A percentile compares a stretch with the other conserved stretches of the same genome.
These are phyloP conservation scores for Hymenoscyphus salicellus DNA, from an alignment of 2,329 filamentous ascomycete genomes.

Conservation along the genomic window DNA sequence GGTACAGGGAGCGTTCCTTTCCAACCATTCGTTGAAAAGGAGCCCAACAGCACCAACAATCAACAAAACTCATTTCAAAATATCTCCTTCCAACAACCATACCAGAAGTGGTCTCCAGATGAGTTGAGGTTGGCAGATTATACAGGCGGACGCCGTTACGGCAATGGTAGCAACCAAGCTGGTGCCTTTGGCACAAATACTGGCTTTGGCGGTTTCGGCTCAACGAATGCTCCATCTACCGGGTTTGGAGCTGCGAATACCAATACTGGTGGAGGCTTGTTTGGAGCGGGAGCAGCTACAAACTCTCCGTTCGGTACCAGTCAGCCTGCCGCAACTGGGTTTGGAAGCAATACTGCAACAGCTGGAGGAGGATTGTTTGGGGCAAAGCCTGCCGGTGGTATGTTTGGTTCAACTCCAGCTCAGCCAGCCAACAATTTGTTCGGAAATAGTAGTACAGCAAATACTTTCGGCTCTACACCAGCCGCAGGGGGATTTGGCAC, in stretches of 20 bases:
- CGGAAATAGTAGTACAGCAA: slow-evolving; percentile 25
- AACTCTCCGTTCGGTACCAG: slow-evolving; percentile 46
- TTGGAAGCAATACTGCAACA: slow-evolving; percentile 41
- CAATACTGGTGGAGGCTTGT: slow-evolving; percentile 38
- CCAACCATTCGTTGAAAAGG: slow-evolving; percentile 69
- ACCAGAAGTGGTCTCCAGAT: slow-evolving; percentile 88
- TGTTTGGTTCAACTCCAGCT: slow-evolving; percentile 40
- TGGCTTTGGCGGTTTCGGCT: slow-evolving; percentile 40
- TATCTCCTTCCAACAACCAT: slow-evolving; percentile 73
- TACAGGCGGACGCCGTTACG: slow-evolving; percentile 76
- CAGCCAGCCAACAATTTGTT: slow-evolving; percentile 11
- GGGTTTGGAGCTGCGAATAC: slow-evolving; percentile 30
- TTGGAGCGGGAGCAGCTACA: slow-evolving; percentile 39
- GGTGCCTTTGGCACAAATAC: slow-evolving; percentile 66
- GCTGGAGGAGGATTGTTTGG: slow-evolving; percentile 43
- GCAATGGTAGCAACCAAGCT: slow-evolving; percentile 74
- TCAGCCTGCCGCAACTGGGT: slow-evolving; percentile 44
- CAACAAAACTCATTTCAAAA: slow-evolving; percentile 70
- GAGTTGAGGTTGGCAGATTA: slow-evolving; percentile 84
- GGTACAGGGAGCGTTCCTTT: slow-evolving; percentile 72
- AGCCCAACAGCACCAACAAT: slow-evolving; percentile 53
- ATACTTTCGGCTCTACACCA: slow-evolving; percentile 37
- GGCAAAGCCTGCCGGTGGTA: slow-evolving; percentile 36
- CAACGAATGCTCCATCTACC: slow-evolving; percentile 16
- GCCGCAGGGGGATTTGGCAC: slow-evolving; percentile 41